Evolutionary conservation across 2,329 filamentous ascomycete genomes (phyloP), one percentile per base, ranked within the genome.

Genomic region (Fusarium verticillioides): DNA sequence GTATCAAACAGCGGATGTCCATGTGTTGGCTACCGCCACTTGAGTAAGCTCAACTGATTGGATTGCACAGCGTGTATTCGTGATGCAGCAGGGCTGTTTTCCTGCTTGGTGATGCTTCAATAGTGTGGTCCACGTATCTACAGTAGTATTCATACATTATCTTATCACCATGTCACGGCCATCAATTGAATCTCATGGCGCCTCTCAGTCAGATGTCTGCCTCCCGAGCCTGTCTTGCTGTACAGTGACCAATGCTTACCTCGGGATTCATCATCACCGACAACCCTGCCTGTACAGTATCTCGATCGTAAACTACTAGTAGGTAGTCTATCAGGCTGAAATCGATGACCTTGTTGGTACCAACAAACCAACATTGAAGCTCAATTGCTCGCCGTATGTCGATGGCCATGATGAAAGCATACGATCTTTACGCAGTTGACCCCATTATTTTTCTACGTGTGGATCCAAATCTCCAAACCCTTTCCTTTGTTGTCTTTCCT

Each of bases 21-120:
- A 50, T 66, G 54, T 26, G 58, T 37, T 74, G 66, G 66, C 67
- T 73, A 65, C 71, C 66, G 63, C 63, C 69, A 61, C 56, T 65
- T 68, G 60, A 52, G 50, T 52, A 19, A 42, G 34, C 56, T 61
- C 32, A 44, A 63, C 34, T 58, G 66, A 63, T 69, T 69, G 58
- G 65, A 46, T 63, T 68, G 43, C 32, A 57, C 34, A 18, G 54
- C 21, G 36, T 62, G 53, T 58, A 57, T 49, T 63, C 42, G 32
- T 39, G 50, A 61, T 70, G 69, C 64, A 37, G 47, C 40, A 42
- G 30, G 56, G 54, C 66, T 65, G 52, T 54, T 64, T 63, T 50
- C 32, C 18, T 73, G 59, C 34, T 70, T 69, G 57, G 36, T 49
- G 40, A 58, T 47, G 47, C 39, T 63, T n/a, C 36, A 46, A 18